Base-by-base conservation (phyloP, 192 early-diverging fungal species). In the Rhizoclosmatium globosum region DNA sequence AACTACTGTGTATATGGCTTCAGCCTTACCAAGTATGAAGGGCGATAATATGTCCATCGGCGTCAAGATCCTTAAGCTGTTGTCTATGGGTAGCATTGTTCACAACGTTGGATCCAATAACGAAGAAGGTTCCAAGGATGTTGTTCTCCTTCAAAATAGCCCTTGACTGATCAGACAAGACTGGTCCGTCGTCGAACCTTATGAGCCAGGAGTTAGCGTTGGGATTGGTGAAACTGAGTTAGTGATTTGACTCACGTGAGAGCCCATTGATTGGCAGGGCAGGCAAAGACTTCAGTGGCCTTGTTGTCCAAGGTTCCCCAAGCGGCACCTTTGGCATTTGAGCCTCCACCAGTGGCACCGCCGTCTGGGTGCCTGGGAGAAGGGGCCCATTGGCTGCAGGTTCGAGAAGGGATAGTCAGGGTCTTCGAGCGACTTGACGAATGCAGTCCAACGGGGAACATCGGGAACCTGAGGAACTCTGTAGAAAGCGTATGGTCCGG, bases 41-140 rank as follows among this genome's bases (percentile, higher is more conserved):
- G 19, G 85, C 86, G 41, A 87, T 87, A n/a, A 87, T 80, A 61
- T 90, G 87, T 11, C 89, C 89, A 4, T 82, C 88, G 3, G 73
- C 69, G 59, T 85, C 88, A 46, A 85, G 78, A 41, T 82, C 82
- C 82, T 88, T 74, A 39, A 90, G 48, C 64, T 81, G 84, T 43
- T 86, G 74, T 17, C 83, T 81, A 78, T 77, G 85, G 58, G 66
- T 61, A 17, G 43, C 38, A 38, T 77, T 68, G 64, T 83, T 77
- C 47, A 83, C 72, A 11, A 80, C 85, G 21, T 84, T 77, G 6
- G 88, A 78, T 7, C 89, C 89, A 62, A 90, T 79, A 38, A 89
- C 71, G 76, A 90, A 90, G 67, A 90, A 86, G 2, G 88, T 89
- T 0, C 86, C 87, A 50, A 82, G 84, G 41, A 67, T 59, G 44